These are phyloP conservation scores for Lactifluus echinatus DNA, from an alignment of 768 basidiomycete species.

Conservation along the genomic window DNA sequence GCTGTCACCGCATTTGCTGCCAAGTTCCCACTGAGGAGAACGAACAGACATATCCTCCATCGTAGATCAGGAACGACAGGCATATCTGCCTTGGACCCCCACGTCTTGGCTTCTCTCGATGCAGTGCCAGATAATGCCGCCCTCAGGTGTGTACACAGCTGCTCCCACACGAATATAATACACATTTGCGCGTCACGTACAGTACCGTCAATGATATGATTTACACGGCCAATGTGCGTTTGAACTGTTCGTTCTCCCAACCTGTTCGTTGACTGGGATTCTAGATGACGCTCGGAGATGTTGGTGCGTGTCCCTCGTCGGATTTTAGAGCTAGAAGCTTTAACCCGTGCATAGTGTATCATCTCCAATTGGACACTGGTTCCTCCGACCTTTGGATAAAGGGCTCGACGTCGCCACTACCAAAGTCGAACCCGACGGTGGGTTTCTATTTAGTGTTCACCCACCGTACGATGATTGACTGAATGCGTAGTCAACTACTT, in stretches of 20 bases:
- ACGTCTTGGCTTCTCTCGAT: conserved; percentile 27
- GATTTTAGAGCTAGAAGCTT: not conserved
- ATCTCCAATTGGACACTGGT: conserved; percentile 77
- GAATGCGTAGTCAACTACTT: conserved; percentile 20
- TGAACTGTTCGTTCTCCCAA: not conserved
- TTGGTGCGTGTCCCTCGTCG: conserved; percentile 34
- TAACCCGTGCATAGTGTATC: conserved; percentile 40
- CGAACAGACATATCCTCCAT: conserved; percentile 29
- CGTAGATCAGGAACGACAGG: conserved; percentile 31
- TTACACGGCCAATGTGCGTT: conserved; percentile 67
- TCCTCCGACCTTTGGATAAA: conserved; percentile 77
- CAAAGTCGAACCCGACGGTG: conserved; percentile 43
- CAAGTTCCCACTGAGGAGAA: conserved; percentile 40
- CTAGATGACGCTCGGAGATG: conserved; percentile 60
- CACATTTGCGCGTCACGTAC: not conserved
- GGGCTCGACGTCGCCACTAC: conserved; percentile 38
- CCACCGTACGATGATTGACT: conserved; percentile 18
- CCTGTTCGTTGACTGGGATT: not conserved
- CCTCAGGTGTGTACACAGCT: conserved; percentile 34
- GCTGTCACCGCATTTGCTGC: conserved; percentile 36
- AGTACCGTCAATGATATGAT: conserved; percentile 72
- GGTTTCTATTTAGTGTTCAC: conserved; percentile 19
- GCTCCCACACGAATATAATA: not conserved
- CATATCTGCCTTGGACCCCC: conserved; percentile 20
- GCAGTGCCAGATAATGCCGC: conserved; percentile 21